phyloP scores from a whole-genome alignment of 495 filamentous ascomycete genomes.

The Annulohypoxylon bovei region DNA sequence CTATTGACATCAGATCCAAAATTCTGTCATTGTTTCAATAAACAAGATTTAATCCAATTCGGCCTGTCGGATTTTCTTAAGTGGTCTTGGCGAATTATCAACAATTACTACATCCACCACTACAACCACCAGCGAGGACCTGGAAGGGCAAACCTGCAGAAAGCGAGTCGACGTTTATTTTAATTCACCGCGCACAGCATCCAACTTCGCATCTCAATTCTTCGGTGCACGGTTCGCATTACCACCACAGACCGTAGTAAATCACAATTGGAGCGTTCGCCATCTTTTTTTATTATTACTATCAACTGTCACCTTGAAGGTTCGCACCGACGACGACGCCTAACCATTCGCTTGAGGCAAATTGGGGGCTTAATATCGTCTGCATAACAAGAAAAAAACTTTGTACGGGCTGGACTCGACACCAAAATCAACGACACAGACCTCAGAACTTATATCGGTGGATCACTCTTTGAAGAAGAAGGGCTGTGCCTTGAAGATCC shows the following conservation, averaged over 20 bases:
- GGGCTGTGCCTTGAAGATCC: constrained; percentile 42
- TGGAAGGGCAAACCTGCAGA: constrained; percentile 20
- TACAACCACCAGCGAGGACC: background rate
- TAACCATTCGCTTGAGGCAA: constrained; percentile 44
- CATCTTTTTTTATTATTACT: constrained; percentile 27
- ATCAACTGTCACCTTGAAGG: constrained; percentile 36
- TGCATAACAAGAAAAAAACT: constrained; percentile 8
- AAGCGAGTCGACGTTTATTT: constrained; percentile 18
- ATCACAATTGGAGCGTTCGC: constrained; percentile 22
- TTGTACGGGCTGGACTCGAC: constrained; percentile 48
- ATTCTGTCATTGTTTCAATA: constrained; percentile 42
- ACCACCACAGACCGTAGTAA: constrained; percentile 11
- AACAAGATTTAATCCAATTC: constrained; percentile 53
- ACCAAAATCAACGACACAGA: constrained; percentile 28
- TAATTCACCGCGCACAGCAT: constrained; percentile 25
- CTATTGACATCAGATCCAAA: constrained; percentile 14
- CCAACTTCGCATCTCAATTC: constrained; percentile 13
- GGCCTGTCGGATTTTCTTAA: constrained; percentile 49
- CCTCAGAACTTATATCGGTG: constrained; percentile 18
- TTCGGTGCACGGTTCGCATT: constrained; percentile 27
- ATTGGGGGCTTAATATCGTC: constrained; percentile 35
- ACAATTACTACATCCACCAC: constrained; percentile 1
- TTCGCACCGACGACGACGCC: constrained; percentile 33
- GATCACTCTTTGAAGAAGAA: constrained; percentile 17
- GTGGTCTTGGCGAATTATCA: constrained; percentile 32